phyloP scores from a whole-genome alignment of 2,329 filamentous ascomycete genomes.

The Diplodia intermedia region DNA sequence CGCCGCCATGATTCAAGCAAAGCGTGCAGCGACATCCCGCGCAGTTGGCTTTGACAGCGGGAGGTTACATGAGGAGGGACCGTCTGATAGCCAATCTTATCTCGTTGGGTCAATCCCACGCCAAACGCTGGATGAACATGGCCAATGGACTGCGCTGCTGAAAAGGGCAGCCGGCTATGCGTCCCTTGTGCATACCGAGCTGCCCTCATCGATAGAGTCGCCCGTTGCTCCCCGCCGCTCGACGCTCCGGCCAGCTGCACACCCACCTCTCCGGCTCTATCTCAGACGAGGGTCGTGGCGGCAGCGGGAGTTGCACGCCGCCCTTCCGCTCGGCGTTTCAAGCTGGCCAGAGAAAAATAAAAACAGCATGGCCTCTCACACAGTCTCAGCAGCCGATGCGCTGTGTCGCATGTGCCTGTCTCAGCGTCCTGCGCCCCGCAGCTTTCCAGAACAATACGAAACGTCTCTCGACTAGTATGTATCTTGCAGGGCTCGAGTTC shows the following conservation, averaged over 20 bases:
- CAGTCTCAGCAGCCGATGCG: constrained; percentile 20
- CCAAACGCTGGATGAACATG: too few species aligned
- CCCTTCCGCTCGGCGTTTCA: constrained; percentile 8
- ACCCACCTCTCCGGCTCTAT: not conserved
- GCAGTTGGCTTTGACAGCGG: constrained; percentile 1
- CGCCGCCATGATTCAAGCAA: not conserved
- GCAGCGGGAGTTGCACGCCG: not conserved
- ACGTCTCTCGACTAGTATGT: not conserved
- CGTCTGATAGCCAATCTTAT: not conserved
- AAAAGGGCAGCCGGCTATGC: constrained; percentile 10
- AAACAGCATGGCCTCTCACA: constrained; percentile 8
- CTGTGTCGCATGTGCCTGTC: constrained; percentile 15
- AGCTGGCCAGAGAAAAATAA: not conserved
- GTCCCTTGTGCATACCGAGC: constrained; percentile 7
- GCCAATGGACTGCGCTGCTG: not conserved
- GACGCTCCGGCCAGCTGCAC: too few species aligned
- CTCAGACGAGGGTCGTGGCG: not conserved
- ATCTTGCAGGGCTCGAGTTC: too few species aligned
- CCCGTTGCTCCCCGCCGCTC: too few species aligned
- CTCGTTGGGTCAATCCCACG: not conserved
- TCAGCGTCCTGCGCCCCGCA: not conserved
- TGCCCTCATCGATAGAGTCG: not conserved
- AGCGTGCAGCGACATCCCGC: not conserved
- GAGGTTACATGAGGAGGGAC: not conserved
- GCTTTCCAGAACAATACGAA: constrained; percentile 10